phyloP scores from a whole-genome alignment of 495 filamentous ascomycete species.

The Penicillium ochrochloron region DNA sequence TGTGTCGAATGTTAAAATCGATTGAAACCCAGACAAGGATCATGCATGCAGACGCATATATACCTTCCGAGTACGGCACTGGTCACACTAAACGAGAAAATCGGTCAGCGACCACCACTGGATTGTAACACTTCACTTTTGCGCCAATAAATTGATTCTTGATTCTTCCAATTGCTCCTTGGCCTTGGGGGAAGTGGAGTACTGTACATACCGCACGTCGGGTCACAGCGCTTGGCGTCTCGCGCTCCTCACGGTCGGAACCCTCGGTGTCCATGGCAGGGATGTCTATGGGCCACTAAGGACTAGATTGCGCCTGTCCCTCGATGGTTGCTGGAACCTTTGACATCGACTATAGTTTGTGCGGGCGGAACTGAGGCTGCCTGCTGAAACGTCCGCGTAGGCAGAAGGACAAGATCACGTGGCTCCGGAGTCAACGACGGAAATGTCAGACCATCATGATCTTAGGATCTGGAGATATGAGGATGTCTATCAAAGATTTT shows the following conservation, averaged over 20 bases:
- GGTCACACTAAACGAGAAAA: conserved; percentile 47
- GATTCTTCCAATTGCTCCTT: neutral
- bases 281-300: neutral
- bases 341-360: neutral
- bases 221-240: conserved; percentile 23
- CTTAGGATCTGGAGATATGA: neutral
- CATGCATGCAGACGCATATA: neutral
- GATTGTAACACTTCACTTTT: neutral
- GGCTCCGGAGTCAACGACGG: neutral
- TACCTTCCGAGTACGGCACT: conserved; percentile 58
- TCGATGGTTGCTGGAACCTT: neutral
- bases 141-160: neutral
- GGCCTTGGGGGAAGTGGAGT: conserved; percentile 16
- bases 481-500: neutral
- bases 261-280: conserved; percentile 41
- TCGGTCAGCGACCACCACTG: neutral
- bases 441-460: conserved; percentile 2
- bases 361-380: conserved; percentile 5
- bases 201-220: conserved; percentile 44
- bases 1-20: conserved; percentile 21
- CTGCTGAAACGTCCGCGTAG: neutral
- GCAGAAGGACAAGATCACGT: conserved; percentile 7
- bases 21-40: neutral
- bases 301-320: neutral
- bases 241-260: conserved; percentile 41